phyloP scores from a whole-genome alignment of 2,329 filamentous ascomycete genomes.

The Fusarium sp. region DNA sequence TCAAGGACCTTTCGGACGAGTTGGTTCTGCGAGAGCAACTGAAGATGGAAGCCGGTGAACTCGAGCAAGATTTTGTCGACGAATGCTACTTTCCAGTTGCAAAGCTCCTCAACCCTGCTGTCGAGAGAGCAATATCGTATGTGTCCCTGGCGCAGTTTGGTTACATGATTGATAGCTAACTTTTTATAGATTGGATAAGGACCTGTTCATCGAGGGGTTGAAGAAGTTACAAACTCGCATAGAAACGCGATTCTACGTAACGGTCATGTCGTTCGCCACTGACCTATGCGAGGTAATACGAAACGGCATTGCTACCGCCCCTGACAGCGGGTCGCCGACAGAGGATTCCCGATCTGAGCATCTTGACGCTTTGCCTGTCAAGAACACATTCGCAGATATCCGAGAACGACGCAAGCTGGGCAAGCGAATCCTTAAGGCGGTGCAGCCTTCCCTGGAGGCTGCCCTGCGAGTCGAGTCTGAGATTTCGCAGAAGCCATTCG shows the following conservation, averaged over 20 bases:
- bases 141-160: conserved; percentile 49
- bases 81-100: conserved; percentile 90
- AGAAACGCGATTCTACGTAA: conserved; percentile 65
- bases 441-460: conserved; percentile 78
- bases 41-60: conserved; percentile 78
- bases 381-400: conserved; percentile 68
- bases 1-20: conserved; percentile 73
- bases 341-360: conserved; percentile 46
- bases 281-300: conserved; percentile 64
- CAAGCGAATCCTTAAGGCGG: conserved; percentile 84
- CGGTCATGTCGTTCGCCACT: conserved; percentile 63
- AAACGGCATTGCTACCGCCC: conserved; percentile 58
- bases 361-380: conserved; percentile 59
- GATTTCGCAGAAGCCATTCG: conserved; percentile 72
- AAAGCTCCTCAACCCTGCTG: conserved; percentile 75
- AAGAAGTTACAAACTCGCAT: conserved; percentile 59
- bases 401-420: conserved; percentile 84
- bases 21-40: conserved; percentile 77
- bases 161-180: conserved; percentile 49
- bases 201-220: conserved; percentile 64
- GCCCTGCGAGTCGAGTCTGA: conserved; percentile 84
- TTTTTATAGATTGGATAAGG: conserved; percentile 66
- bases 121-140: conserved; percentile 83
- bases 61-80: conserved; percentile 82
- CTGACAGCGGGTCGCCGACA: conserved; percentile 39